Evolutionary conservation across 31 red algal genomes (phyloP).

Genomic region (Odonthalia washingtoniensis): DNA sequence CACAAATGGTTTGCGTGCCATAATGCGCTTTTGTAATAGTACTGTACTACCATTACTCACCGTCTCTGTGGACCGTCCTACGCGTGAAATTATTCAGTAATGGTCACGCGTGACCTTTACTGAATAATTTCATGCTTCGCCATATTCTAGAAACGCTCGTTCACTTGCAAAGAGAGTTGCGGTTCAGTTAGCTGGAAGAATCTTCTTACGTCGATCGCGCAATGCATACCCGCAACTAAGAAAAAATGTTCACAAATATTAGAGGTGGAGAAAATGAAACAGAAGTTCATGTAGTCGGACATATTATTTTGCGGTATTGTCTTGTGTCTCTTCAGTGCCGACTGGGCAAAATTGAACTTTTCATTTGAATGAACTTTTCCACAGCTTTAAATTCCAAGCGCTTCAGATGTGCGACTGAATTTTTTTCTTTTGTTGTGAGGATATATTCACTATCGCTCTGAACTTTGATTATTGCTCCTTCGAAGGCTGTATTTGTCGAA

Average conservation of each 20-base stretch:
- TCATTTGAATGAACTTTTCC: background rate
- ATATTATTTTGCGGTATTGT: background rate
- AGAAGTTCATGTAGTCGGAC: background rate
- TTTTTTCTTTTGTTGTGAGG: background rate
- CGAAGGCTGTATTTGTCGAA: background rate
- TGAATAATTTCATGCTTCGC: background rate
- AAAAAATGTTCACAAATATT: background rate
- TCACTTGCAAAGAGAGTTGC: background rate
- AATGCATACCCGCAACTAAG: background rate
- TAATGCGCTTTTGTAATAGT: too few relatives aligned
- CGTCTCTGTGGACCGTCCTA: too few relatives aligned
- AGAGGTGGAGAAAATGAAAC: background rate
- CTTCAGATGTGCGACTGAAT: background rate
- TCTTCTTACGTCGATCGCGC: background rate
- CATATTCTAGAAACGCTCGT: background rate
- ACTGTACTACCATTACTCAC: too few relatives aligned
- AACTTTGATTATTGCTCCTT: background rate
- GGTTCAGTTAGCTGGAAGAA: background rate
- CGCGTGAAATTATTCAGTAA: background rate
- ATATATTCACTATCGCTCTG: background rate
- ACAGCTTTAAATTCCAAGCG: background rate
- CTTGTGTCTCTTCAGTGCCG: background rate
- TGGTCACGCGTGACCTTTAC: too few relatives aligned
- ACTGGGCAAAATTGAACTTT: background rate
- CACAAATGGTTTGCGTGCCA: too few relatives aligned